Evolutionary conservation across 2,329 filamentous ascomycete genomes (phyloP), one percentile per base, ranked within the genome.

Genomic region (Pseudogymnoascus sp.): DNA sequence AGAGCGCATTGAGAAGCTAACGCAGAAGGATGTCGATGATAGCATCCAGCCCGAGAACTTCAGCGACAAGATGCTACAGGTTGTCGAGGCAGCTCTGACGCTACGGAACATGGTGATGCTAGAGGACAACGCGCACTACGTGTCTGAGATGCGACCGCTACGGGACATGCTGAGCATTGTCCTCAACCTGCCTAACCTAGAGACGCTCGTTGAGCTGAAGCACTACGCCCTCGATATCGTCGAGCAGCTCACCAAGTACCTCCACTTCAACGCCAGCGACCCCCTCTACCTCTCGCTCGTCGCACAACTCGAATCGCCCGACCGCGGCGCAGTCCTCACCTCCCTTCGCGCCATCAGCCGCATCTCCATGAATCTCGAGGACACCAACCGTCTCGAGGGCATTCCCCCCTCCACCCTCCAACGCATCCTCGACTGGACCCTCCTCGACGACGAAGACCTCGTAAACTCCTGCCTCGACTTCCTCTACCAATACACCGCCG

Each of bases 101-200:
- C 81, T 97, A 46, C 86, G 95, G 61, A 99, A 99, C 74, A 97
- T 99, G 92, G 88, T 93, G n/a, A 90, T 96, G 75, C 80, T 97
- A 19, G 85, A 88, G 21, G 92, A 96, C 66, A 99, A 99, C 72
- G 93, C 93, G 0, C 77, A 83, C 23, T 95, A 92, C 73, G 83
- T 96, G 70, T 84, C 91, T 4, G 86, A 88, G 23, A 86, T 93
- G 65, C 84, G 84, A 15, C 82, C 91, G 1, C 79, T 96, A 40
- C 88, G 89, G 71, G 93, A 97, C 70, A 83, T 96, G 60, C 80
- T 97, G 63, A 90, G 90, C 71, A 90, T 97, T 66, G 81, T 91
- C 23, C 79, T 97, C 50, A 89, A 88, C 68, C 81, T 97, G 2
- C 93, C 93, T 2, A 78, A 83, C 10, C 83, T 88, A 66, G 83